Conservation (phyloP, 345 rosid species). For the Durio zibethinus region DNA sequence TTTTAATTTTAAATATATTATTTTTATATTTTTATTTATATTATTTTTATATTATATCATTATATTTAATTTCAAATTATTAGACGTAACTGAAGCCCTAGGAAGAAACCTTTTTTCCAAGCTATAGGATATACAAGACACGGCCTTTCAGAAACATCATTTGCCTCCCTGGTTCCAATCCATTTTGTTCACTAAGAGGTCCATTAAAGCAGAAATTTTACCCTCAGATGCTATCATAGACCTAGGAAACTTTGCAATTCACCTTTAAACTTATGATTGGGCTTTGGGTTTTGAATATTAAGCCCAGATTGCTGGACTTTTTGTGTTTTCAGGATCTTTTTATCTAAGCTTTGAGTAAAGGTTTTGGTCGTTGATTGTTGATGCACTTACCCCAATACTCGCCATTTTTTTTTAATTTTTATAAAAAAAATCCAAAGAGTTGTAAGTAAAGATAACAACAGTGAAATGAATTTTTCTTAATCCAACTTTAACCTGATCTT, state of each 20-base stretch:
- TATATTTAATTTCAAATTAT: too few relatives aligned
- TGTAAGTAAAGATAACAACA: too few relatives aligned
- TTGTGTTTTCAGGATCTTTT: background rate
- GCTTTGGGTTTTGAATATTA: background rate
- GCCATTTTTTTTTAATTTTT: too few relatives aligned
- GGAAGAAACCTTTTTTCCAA: background rate
- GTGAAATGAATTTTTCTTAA: too few relatives aligned
- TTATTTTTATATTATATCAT: too few relatives aligned
- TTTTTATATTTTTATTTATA: too few relatives aligned
- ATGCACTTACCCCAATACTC: too few relatives aligned
- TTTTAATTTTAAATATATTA: too few relatives aligned
- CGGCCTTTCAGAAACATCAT: background rate
- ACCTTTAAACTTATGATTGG: background rate
- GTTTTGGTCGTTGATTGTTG: too few relatives aligned
- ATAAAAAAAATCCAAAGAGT: too few relatives aligned
- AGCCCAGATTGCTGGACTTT: background rate
- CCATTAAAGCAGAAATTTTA: background rate
- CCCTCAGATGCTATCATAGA: background rate
- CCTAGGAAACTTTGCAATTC: background rate
- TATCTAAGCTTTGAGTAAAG: background rate
- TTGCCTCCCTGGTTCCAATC: background rate
- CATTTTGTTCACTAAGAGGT: background rate
- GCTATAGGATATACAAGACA: background rate
- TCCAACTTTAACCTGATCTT: too few relatives aligned
- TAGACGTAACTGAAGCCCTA: too few relatives aligned